phyloP scores from a whole-genome alignment of 192 early-diverging fungal species.

The Entophlyctis helioformis region DNA sequence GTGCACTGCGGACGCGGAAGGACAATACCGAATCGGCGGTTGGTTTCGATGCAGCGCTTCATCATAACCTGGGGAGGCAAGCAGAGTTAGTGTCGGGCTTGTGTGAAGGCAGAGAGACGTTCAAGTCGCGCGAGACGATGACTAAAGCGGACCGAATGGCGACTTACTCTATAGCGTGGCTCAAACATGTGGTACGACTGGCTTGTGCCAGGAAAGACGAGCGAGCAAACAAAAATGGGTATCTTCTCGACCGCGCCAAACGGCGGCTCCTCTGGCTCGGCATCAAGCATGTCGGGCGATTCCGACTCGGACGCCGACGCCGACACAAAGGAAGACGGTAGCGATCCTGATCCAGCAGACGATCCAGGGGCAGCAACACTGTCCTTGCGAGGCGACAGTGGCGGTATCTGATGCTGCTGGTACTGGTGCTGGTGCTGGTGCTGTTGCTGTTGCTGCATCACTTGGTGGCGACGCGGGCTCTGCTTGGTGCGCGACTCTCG shows the following conservation, averaged over 20 bases:
- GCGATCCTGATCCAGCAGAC: no score
- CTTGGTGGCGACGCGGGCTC: no score
- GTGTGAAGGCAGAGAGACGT: no score
- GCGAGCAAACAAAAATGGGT: conserved; percentile 14
- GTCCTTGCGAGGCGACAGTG: neutral
- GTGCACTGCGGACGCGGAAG: conserved; percentile 3
- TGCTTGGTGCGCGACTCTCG: no score
- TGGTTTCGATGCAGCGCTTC: conserved; percentile 5
- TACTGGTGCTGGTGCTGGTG: neutral
- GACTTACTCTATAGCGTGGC: conserved; percentile 13
- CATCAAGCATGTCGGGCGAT: neutral
- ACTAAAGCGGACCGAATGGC: neutral
- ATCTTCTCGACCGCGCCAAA: conserved; percentile 1
- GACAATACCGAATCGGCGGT: conserved; percentile 1
- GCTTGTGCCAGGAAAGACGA: conserved; percentile 6
- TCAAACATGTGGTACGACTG: conserved; percentile 13
- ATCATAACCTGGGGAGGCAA: neutral
- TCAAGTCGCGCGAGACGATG: neutral
- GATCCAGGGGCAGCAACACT: no score
- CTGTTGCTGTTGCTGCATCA: no score
- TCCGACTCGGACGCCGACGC: no score
- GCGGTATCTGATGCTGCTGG: neutral
- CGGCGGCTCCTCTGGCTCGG: no score
- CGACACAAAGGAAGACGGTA: no score
- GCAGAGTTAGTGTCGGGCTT: no score